These are phyloP conservation scores for Penicillium sp. DNA, from an alignment of 2,329 filamentous ascomycete genomes.

Conservation along the genomic window DNA sequence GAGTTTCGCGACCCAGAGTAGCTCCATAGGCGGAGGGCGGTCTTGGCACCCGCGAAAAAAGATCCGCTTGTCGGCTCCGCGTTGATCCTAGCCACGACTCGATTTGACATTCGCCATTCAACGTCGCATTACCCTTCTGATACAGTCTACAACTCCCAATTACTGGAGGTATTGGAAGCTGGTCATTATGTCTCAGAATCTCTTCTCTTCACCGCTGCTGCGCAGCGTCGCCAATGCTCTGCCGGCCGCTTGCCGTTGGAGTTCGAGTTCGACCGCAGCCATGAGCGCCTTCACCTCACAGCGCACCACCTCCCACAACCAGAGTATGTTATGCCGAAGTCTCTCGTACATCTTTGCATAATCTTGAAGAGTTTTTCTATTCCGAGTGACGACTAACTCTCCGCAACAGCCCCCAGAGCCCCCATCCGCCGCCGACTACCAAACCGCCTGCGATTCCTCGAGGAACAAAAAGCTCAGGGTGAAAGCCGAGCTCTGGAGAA, in stretches of 20 bases:
- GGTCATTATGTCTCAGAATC: slow-evolving; percentile 34
- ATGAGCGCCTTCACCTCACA: slow-evolving; percentile 33
- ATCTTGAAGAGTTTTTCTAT: too few species aligned
- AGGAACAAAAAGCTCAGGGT: slow-evolving; percentile 42
- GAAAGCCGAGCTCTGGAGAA: slow-evolving; percentile 46
- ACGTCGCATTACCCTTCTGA: not conserved
- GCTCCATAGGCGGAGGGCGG: slow-evolving; percentile 28
- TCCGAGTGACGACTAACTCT: slow-evolving; percentile 1
- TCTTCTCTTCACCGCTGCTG: slow-evolving; percentile 35
- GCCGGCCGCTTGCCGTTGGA: slow-evolving; percentile 38
- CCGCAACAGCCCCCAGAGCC: slow-evolving; percentile 25
- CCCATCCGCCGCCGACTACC: slow-evolving; percentile 33
- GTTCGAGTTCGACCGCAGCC: slow-evolving; percentile 42
- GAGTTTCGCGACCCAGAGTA: slow-evolving; percentile 30
- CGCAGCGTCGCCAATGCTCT: slow-evolving; percentile 31
- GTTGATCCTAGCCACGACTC: slow-evolving; percentile 20
- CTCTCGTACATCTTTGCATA: not conserved
- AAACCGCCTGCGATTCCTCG: slow-evolving; percentile 39
- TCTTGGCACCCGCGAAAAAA: slow-evolving; percentile 39
- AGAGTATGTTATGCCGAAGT: slow-evolving; percentile 22
- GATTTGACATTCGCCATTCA: not conserved
- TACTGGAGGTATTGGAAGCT: not conserved
- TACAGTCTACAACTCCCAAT: not conserved
- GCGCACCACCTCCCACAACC: slow-evolving; percentile 23
- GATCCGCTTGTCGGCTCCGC: slow-evolving; percentile 26